Evolutionary conservation across 2,329 filamentous ascomycete genomes (phyloP).

Genomic region (Colletotrichum truncatum): DNA sequence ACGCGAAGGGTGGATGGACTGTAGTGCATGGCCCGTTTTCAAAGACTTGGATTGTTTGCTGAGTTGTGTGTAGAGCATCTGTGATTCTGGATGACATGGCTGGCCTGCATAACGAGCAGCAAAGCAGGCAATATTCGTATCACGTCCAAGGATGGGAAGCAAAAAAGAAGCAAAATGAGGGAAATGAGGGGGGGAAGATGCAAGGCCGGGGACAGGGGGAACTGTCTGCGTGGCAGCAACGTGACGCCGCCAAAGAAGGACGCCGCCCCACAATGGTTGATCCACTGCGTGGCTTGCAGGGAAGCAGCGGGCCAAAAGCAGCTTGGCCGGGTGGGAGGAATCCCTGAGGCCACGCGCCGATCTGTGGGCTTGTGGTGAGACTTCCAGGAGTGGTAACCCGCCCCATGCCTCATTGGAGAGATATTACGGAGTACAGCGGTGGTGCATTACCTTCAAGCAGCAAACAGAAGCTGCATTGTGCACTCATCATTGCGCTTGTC

Average conservation of each 20-base stretch:
- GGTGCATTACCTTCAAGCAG: not conserved
- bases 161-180: not conserved
- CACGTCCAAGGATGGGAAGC: not conserved
- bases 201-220: constrained; percentile 16
- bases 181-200: constrained; percentile 7
- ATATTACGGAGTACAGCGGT: not conserved
- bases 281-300: constrained; percentile 33
- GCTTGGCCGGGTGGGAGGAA: constrained; percentile 23
- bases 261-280: not conserved
- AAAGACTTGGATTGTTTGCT: no score
- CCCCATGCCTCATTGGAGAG: not conserved
- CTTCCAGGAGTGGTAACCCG: constrained; percentile 11
- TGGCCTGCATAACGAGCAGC: not conserved
- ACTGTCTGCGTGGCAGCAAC: constrained; percentile 29
- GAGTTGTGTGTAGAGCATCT: no score
- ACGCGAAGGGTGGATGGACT: no score
- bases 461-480: not conserved
- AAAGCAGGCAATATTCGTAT: no score
- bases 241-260: constrained; percentile 25
- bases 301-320: constrained; percentile 27
- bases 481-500: no score
- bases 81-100: no score
- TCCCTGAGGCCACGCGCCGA: constrained; percentile 34
- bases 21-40: no score
- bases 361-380: constrained; percentile 28